A percentile compares a stretch with the other conserved stretches of the same genome.
Evolutionary conservation across 2,329 filamentous ascomycete species (phyloP).

Genomic region (Pseudocercospora fijiensis): DNA sequence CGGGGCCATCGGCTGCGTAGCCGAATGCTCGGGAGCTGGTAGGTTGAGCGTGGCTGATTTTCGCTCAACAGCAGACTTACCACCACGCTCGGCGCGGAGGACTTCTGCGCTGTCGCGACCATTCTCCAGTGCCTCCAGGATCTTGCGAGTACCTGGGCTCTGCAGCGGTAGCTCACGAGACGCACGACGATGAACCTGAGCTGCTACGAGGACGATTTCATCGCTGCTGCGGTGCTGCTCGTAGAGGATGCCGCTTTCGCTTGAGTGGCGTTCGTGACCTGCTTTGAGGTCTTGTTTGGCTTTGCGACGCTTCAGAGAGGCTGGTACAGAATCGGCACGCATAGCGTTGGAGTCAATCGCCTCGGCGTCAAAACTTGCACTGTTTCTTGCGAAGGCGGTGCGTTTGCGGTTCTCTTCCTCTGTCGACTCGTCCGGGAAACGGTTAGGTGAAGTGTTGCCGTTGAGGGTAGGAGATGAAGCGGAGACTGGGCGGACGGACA

Average conservation of each 20-base stretch:
- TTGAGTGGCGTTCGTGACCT: background rate
- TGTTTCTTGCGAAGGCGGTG: background rate
- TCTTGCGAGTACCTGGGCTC: background rate
- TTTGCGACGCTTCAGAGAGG: conserved; percentile 1
- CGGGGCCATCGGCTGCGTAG: background rate
- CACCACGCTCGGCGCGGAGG: background rate
- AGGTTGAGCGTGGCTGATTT: background rate
- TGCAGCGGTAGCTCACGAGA: background rate
- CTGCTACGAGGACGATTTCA: background rate
- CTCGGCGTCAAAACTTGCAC: background rate
- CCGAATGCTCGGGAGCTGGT: background rate
- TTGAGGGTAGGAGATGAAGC: background rate
- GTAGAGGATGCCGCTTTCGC: background rate
- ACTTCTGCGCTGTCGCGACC: background rate
- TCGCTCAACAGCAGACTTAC: background rate
- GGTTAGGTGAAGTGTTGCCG: background rate
- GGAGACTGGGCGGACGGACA: background rate
- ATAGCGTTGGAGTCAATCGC: background rate
- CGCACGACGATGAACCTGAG: background rate
- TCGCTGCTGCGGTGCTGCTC: background rate
- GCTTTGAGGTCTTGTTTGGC: background rate
- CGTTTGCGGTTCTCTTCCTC: background rate
- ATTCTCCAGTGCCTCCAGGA: background rate
- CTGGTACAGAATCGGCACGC: background rate
- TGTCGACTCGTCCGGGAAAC: background rate